Conservation (phyloP, 371 early-diverging fungal genomes). For the Haplosporangium sp. region DNA sequence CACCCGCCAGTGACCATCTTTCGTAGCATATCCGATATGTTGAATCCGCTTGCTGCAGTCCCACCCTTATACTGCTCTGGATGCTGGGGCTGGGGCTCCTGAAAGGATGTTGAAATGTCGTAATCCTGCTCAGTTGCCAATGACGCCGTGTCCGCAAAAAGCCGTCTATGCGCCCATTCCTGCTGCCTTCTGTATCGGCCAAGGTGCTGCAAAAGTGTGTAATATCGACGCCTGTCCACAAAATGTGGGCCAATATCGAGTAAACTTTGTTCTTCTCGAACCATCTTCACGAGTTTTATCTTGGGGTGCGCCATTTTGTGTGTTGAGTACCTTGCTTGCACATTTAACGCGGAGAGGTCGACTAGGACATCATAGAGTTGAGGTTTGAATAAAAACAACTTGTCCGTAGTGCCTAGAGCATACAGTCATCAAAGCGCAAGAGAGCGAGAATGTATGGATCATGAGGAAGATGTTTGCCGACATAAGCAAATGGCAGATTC, state of each 20-base stretch:
- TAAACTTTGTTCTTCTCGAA: background rate
- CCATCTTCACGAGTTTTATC: conserved; percentile 1
- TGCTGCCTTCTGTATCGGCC: conserved; percentile 22
- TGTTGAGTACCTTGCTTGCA: background rate
- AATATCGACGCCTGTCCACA: conserved; percentile 31
- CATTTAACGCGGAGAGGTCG: conserved; percentile 51
- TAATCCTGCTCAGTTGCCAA: background rate
- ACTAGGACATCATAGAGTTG: conserved; percentile 67
- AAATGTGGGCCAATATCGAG: conserved; percentile 5
- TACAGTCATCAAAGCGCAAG: background rate
- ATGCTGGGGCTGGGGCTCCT: background rate
- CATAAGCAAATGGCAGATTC: too few species aligned
- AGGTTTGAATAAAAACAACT: conserved; percentile 63
- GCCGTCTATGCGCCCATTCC: conserved; percentile 24
- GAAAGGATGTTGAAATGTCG: background rate
- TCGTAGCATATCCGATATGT: conserved; percentile 45
- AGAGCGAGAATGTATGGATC: too few species aligned
- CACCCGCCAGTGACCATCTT: conserved; percentile 59
- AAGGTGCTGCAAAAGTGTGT: conserved; percentile 25
- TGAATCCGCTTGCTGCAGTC: conserved; percentile 9
- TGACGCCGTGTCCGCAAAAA: conserved; percentile 16
- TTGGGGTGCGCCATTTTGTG: conserved; percentile 22
- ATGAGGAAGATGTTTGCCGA: too few species aligned
- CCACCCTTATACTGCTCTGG: background rate
- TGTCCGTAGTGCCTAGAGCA: conserved; percentile 66